Evolutionary conservation across 2,329 filamentous ascomycete genomes (phyloP), one percentile per base, ranked within the genome.

Genomic region (Calonectria pteridis): DNA sequence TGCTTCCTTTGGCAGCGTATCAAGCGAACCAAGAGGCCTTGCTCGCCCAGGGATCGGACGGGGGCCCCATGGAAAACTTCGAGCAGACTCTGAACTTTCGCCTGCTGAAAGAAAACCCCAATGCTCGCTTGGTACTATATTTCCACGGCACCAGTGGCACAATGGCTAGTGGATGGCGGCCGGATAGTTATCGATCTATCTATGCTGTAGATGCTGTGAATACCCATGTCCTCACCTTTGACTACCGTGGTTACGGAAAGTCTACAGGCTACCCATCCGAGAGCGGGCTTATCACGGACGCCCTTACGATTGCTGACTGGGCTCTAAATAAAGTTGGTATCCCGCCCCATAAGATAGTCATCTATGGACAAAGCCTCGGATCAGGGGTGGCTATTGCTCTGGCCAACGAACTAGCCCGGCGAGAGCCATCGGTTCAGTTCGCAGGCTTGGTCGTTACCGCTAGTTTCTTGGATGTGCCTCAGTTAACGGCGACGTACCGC

Each of bases 231-330:
- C 78, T 93, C 11, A 86, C 89, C 2, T 87, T 93, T 67, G 91
- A 93, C 81, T 93, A 92, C 77, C 87, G 91, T 6, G 91, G 91
- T 1, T 93, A 90, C 75, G 91, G 91, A 1, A 70, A 78, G 9
- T 90, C 88, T 65, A 87, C 83, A 0, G 90, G 91, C 2, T 78
- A 81, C 6, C 91, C 91, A 0, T 90, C 89, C 0, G 91, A 93
- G 79, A 62, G 78, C 1, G 91, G 91, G 0, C 82, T 93, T 0
- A 82, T 91, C 16, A 80, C 80, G 1, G 91, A 93, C 78, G 91
- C 89, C 1, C 76, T 89, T 0, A 83, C 89, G 0, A 81, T 92
- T 3, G 86, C 86, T 2, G 83, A 90, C 14, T 93, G 90, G 87
- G 90, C 89, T 0, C 84, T 88, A 69, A 82, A 89, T 1, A 85